phyloP scores from a whole-genome alignment of 1,284 basidiomycete species.

The Ustilago curta region DNA sequence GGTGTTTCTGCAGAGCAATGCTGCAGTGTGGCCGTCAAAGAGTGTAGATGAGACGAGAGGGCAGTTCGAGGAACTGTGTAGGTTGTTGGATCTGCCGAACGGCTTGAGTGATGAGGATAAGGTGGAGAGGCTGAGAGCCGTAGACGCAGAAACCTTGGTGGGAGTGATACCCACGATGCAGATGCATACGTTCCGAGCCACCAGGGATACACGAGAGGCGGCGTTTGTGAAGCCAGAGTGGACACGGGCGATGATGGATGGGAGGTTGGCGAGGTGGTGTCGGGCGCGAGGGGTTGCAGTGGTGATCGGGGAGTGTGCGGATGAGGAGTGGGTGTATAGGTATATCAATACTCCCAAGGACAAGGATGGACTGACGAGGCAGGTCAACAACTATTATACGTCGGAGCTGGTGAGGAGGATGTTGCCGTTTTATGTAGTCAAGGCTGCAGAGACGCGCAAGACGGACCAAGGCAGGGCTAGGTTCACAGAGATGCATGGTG shows the following conservation, averaged over 20 bases:
- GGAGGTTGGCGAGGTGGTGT: constrained; percentile 41
- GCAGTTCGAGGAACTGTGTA: constrained; percentile 44
- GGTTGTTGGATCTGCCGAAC: constrained; percentile 15
- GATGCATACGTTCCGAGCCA: constrained; percentile 53
- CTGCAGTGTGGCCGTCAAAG: constrained; percentile 48
- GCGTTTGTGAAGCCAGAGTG: constrained; percentile 46
- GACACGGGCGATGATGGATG: constrained; percentile 45
- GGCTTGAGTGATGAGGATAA: constrained; percentile 20
- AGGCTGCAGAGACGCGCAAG: background rate
- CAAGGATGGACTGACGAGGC: constrained; percentile 14
- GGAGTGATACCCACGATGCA: constrained; percentile 26
- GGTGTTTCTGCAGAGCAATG: constrained; percentile 46
- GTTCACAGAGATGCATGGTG: background rate
- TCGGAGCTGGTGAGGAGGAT: constrained; percentile 29
- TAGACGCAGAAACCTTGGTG: constrained; percentile 27
- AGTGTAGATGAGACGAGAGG: constrained; percentile 26
- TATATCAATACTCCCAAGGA: constrained; percentile 46
- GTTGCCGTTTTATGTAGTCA: constrained; percentile 32
- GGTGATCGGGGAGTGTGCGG: constrained; percentile 44
- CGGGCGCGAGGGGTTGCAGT: constrained; percentile 22
- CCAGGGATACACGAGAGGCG: constrained; percentile 16
- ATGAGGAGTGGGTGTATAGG: constrained; percentile 49
- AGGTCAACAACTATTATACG: constrained; percentile 55
- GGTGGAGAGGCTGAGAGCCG: constrained; percentile 27
- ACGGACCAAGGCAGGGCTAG: background rate